Conservation (phyloP, 2,329 filamentous ascomycete species). For the Colletotrichum endophyticum region DNA sequence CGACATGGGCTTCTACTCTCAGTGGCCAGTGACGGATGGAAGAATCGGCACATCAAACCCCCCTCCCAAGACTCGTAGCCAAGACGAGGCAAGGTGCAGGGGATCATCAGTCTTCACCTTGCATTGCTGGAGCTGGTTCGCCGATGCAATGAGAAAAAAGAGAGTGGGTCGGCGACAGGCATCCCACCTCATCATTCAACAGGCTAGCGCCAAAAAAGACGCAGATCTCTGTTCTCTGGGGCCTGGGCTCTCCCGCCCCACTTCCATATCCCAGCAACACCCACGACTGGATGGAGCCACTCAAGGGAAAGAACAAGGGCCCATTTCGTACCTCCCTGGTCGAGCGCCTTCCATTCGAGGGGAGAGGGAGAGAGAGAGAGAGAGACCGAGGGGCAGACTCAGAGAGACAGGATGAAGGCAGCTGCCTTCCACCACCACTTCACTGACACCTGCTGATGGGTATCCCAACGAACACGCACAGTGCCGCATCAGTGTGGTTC, state of each 20-base stretch:
- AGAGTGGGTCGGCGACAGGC: background rate
- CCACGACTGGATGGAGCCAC: background rate
- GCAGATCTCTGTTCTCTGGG: slow-evolving; percentile 22
- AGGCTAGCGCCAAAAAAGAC: slow-evolving; percentile 18
- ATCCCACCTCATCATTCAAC: slow-evolving; percentile 4
- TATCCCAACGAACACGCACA: background rate
- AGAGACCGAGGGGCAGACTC: background rate
- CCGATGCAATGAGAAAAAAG: background rate
- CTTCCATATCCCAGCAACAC: background rate
- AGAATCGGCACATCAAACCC: slow-evolving; percentile 20
- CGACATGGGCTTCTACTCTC: slow-evolving; percentile 1
- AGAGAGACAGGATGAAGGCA: background rate
- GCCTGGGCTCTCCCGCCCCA: slow-evolving; percentile 10
- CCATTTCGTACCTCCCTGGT: background rate
- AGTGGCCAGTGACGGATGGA: slow-evolving; percentile 10
- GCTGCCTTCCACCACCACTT: background rate
- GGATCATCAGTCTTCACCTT: slow-evolving; percentile 13
- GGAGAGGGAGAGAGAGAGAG: background rate
- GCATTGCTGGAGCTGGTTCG: slow-evolving; percentile 6
- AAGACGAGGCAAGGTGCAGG: slow-evolving; percentile 16
- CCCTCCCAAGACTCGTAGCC: slow-evolving; percentile 11
- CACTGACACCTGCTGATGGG: background rate
- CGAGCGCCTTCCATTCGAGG: background rate
- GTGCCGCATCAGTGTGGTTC: background rate
- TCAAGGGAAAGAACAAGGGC: background rate